Conservation (phyloP, 345 rosid species). For the Adansonia digitata region DNA sequence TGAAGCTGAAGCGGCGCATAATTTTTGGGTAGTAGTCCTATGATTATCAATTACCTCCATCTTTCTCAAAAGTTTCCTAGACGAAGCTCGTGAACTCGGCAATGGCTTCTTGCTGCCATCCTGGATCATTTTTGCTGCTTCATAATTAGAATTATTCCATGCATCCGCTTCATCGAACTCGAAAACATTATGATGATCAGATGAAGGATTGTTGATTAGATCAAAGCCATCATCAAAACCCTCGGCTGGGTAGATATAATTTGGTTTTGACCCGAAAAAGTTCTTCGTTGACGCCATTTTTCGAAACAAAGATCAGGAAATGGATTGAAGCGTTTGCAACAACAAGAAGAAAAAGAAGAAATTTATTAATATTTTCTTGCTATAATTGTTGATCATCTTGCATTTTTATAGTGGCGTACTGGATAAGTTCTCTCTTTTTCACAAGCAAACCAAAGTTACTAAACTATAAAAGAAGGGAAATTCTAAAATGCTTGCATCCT, state of each 20-base stretch:
- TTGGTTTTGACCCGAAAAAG: constrained; percentile 32
- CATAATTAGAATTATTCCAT: constrained; percentile 15
- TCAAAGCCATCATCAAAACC: constrained; percentile 8
- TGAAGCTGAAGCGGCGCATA: constrained; percentile 39
- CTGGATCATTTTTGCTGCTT: constrained; percentile 12
- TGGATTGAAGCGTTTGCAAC: neutral
- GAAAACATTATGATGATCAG: constrained; percentile 21
- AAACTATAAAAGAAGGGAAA: neutral
- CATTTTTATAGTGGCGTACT: constrained; percentile 26
- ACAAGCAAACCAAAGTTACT: neutral
- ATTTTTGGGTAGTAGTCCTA: neutral
- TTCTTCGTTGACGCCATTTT: constrained; percentile 58
- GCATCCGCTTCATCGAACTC: constrained; percentile 65
- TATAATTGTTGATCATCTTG: neutral
- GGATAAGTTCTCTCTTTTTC: constrained; percentile 31
- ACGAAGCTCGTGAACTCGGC: constrained; percentile 28
- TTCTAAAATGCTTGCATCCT: neutral
- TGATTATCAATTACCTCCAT: constrained; percentile 8
- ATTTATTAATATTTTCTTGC: neutral
- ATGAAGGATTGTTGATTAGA: neutral
- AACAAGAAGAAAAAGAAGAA: neutral
- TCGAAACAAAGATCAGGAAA: too few relatives aligned
- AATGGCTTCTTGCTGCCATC: constrained; percentile 35
- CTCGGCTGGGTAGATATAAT: constrained; percentile 35
- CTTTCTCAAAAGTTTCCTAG: constrained; percentile 32